Conservation (phyloP, 73 alveolate species). For the Blepharisma japonicum region DNA sequence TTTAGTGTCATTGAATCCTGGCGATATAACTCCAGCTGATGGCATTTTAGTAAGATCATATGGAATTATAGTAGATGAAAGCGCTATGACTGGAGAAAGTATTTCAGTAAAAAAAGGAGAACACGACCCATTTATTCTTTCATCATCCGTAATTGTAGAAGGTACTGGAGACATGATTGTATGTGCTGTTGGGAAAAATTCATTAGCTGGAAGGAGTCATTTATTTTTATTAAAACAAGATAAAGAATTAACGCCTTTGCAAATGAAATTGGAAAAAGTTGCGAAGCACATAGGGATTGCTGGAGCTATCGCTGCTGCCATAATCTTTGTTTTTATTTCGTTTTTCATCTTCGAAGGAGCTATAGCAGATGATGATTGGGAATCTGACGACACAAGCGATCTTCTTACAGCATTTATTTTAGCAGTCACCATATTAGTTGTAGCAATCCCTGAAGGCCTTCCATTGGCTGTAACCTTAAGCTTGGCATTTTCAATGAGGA, state of each 20-base stretch:
- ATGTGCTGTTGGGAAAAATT: constrained; percentile 89
- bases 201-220: constrained; percentile 71
- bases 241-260: constrained; percentile 83
- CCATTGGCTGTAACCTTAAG: constrained; percentile 97
- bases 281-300: constrained; percentile 90
- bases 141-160: constrained; percentile 76
- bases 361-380: constrained; percentile 52
- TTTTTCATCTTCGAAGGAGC: constrained; percentile 61
- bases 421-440: constrained; percentile 86
- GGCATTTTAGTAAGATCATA: constrained; percentile 58
- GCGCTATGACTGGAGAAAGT: constrained; percentile 91
- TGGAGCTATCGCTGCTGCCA: constrained; percentile 77
- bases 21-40: constrained; percentile 91
- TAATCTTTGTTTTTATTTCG: constrained; percentile 61
- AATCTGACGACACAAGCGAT: not conserved
- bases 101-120: constrained; percentile 65
- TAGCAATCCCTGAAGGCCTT: constrained; percentile 98
- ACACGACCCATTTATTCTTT: constrained; percentile 80
- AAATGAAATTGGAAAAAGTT: constrained; percentile 84
- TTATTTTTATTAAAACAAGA: constrained; percentile 47
- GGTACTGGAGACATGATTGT: constrained; percentile 87
- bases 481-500: constrained; percentile 90
- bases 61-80: constrained; percentile 56
- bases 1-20: constrained; percentile 73
- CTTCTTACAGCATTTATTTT: constrained; percentile 76